Conservation (phyloP, 2,329 filamentous ascomycete species). For the Thermothelomyces thermophilus region DNA sequence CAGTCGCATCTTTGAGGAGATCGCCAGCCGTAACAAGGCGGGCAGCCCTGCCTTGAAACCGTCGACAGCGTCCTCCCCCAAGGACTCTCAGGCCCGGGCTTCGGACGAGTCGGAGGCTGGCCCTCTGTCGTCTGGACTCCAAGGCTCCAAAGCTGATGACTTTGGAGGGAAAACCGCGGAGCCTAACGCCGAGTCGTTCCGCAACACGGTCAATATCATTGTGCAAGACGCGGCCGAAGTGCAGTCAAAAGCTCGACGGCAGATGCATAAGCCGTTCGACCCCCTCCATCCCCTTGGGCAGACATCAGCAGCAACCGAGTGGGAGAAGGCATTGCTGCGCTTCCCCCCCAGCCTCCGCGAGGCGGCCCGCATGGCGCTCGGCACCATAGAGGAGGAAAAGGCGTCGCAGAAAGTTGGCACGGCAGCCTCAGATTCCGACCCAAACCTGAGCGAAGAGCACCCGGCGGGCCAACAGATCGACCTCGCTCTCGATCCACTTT, state of each 20-base stretch:
- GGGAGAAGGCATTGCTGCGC: slow-evolving; percentile 32
- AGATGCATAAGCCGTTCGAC: slow-evolving; percentile 15
- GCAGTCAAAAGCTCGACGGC: slow-evolving; percentile 9
- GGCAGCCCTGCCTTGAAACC: background rate
- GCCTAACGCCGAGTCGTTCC: slow-evolving; percentile 3
- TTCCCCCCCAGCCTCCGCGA: slow-evolving; percentile 37
- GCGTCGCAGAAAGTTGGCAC: background rate
- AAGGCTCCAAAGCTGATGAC: background rate
- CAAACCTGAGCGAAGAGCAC: slow-evolving; percentile 25
- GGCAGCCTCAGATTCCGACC: background rate
- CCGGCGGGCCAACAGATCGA: slow-evolving; percentile 7
- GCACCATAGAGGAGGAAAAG: slow-evolving; percentile 27
- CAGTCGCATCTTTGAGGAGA: slow-evolving; percentile 52
- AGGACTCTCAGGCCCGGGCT: background rate
- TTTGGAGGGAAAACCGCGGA: background rate
- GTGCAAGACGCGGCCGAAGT: slow-evolving; percentile 25
- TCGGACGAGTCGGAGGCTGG: background rate
- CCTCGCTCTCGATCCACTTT: slow-evolving; percentile 19
- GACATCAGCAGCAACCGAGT: slow-evolving; percentile 26
- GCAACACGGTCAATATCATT: slow-evolving; percentile 24
- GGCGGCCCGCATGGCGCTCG: slow-evolving; percentile 35
- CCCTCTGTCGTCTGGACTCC: background rate
- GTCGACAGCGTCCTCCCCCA: background rate
- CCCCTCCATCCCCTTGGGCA: slow-evolving; percentile 18
- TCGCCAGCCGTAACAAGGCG: slow-evolving; percentile 33